These are phyloP conservation scores for Paramecium octaurelia DNA, from an alignment of 73 alveolate species.

Conservation along the genomic window DNA sequence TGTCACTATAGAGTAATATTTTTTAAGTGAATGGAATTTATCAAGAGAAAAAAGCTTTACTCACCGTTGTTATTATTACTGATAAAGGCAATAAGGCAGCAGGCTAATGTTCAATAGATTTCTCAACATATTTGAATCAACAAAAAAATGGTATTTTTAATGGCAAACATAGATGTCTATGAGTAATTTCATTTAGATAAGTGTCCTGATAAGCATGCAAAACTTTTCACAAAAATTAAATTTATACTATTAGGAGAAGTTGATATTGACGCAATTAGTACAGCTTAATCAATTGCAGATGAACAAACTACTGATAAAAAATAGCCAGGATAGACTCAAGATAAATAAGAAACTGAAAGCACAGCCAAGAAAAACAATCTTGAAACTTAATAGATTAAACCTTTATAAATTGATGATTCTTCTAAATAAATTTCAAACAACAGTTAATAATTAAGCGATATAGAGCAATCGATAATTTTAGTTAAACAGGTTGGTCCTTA, in stretches of 20 bases:
- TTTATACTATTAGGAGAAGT: not conserved
- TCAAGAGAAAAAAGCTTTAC: not conserved
- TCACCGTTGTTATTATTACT: not conserved
- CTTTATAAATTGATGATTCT: not conserved
- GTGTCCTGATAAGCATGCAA: conserved; percentile 29
- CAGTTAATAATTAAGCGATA: not conserved
- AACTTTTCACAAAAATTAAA: not conserved
- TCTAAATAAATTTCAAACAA: not conserved
- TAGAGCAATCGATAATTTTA: not conserved
- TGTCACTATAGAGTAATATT: not conserved
- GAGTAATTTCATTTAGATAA: conserved; percentile 18
- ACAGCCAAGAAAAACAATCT: not conserved
- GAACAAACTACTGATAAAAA: not conserved
- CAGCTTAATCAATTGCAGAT: not conserved
- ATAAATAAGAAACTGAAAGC: not conserved
- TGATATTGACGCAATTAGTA: not conserved
- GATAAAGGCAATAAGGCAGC: conserved; percentile 20
- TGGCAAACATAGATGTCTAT: not conserved
- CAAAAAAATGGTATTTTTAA: not conserved
- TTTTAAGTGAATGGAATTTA: not conserved
- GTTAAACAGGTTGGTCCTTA: not conserved
- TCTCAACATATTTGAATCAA: not conserved
- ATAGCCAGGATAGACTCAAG: not conserved
- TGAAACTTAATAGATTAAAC: not conserved
- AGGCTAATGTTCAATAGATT: not conserved